Evolutionary conservation across 805 yeast species (phyloP).

Genomic region (Danielozyma ontarioensis): DNA sequence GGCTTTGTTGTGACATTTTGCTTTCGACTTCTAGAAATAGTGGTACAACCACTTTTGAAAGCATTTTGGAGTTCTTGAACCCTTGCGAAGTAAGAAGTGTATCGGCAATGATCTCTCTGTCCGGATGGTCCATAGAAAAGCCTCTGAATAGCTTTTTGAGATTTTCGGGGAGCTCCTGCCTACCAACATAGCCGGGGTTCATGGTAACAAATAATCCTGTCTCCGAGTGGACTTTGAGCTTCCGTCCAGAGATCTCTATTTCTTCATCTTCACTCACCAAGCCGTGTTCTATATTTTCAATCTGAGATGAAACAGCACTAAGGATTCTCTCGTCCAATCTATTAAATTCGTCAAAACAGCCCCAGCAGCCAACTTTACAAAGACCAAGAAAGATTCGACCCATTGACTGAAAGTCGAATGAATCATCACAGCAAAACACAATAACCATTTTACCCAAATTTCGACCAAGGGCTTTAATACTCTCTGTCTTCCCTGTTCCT

Average conservation of each 20-base stretch:
- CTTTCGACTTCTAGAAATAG: slow-evolving; percentile 46
- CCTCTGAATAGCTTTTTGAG: slow-evolving; percentile 72
- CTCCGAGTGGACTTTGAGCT: slow-evolving; percentile 34
- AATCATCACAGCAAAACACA: slow-evolving; percentile 89
- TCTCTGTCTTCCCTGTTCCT: slow-evolving; percentile 95
- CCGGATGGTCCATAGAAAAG: slow-evolving; percentile 71
- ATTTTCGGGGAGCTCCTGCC: slow-evolving; percentile 81
- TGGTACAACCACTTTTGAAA: slow-evolving; percentile 48
- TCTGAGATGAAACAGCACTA: slow-evolving; percentile 80
- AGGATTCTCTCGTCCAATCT: slow-evolving; percentile 64
- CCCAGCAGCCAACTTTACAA: slow-evolving; percentile 86
- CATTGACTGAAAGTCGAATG: slow-evolving; percentile 76
- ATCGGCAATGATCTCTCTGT: slow-evolving; percentile 60
- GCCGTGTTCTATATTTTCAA: slow-evolving; percentile 65
- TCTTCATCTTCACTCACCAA: slow-evolving; percentile 20
- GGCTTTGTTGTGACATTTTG: slow-evolving; percentile 49
- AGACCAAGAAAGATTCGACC: slow-evolving; percentile 74
- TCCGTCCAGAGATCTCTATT: slow-evolving; percentile 41
- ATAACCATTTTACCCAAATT: slow-evolving; percentile 74
- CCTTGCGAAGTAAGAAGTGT: slow-evolving; percentile 73
- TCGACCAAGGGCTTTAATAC: slow-evolving; percentile 78
- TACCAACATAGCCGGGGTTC: slow-evolving; percentile 86
- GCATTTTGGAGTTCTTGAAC: slow-evolving; percentile 40
- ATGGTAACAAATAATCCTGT: slow-evolving; percentile 83
- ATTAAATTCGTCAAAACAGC: slow-evolving; percentile 94